These are phyloP conservation scores for Ulmus americana DNA, from an alignment of 331 rosid species.

Conservation along the genomic window DNA sequence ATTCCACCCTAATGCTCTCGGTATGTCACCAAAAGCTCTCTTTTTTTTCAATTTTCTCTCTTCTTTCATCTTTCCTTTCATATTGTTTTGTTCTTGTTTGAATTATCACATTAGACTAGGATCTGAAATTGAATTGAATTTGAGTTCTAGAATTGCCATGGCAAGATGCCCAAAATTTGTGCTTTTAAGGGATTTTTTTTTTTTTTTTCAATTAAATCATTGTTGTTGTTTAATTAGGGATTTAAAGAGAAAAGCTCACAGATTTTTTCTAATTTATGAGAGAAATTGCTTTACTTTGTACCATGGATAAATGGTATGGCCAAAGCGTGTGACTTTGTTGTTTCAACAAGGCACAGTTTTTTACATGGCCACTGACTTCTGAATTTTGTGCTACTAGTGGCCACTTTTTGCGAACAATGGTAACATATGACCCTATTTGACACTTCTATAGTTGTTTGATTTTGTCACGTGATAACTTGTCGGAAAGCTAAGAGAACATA, in stretches of 20 bases:
- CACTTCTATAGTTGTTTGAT: no score
- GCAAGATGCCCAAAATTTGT: not conserved
- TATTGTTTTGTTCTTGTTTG: not conserved
- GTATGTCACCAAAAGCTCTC: conserved; percentile 9
- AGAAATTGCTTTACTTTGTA: not conserved
- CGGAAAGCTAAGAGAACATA: no score
- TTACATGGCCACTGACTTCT: no score
- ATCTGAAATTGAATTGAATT: no score
- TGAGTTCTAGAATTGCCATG: not conserved
- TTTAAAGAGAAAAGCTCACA: not conserved
- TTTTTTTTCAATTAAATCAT: not conserved
- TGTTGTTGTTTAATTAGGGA: not conserved
- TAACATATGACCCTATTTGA: no score
- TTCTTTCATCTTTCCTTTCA: not conserved
- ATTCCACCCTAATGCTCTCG: conserved; percentile 35
- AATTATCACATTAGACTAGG: not conserved
- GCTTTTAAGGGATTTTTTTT: not conserved
- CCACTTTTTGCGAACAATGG: no score
- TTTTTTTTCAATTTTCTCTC: not conserved
- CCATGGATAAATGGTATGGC: not conserved
- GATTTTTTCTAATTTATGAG: not conserved
- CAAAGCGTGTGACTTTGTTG: no score
- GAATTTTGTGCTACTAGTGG: no score
- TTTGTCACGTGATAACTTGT: no score
- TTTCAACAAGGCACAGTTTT: no score